Conservation (phyloP, 2,329 filamentous ascomycete genomes). For the Huntiella abstrusa region DNA sequence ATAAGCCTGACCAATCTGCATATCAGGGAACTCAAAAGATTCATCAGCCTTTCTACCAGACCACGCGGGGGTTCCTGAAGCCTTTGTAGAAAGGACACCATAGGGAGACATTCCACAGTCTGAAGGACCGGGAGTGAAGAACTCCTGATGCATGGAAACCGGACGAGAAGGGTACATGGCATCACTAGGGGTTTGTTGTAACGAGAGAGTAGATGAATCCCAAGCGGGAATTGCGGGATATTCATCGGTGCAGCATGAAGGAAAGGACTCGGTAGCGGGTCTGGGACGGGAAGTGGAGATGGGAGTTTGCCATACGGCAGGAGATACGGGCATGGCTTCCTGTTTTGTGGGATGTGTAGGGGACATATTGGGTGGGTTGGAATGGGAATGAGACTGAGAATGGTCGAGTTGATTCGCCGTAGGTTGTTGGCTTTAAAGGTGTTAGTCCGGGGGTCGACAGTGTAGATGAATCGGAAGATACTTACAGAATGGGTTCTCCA, state of each 20-base stretch:
- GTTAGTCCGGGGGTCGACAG: neutral
- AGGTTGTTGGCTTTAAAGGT: constrained; percentile 12
- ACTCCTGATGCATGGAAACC: constrained; percentile 37
- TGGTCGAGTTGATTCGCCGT: constrained; percentile 15
- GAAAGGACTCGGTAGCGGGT: constrained; percentile 40
- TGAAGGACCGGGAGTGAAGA: constrained; percentile 29
- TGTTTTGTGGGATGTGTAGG: neutral
- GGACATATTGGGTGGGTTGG: no score
- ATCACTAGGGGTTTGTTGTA: constrained; percentile 32
- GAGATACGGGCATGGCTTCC: constrained; percentile 26
- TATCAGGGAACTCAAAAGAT: constrained; percentile 35
- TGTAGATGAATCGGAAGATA: constrained; percentile 12
- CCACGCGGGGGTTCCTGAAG: constrained; percentile 1
- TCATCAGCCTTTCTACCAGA: constrained; percentile 31
- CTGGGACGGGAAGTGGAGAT: constrained; percentile 32
- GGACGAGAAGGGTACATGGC: constrained; percentile 29
- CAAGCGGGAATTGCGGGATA: constrained; percentile 34
- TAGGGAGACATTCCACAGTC: constrained; percentile 26
- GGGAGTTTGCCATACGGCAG: constrained; percentile 36
- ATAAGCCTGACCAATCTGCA: constrained; percentile 42
- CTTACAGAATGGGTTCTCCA: constrained; percentile 34
- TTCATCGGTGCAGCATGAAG: constrained; percentile 34
- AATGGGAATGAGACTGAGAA: no score
- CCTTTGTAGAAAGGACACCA: neutral
- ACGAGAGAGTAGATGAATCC: constrained; percentile 35